phyloP scores from a whole-genome alignment of 495 filamentous ascomycete species.

The Penicillium malachiteum region DNA sequence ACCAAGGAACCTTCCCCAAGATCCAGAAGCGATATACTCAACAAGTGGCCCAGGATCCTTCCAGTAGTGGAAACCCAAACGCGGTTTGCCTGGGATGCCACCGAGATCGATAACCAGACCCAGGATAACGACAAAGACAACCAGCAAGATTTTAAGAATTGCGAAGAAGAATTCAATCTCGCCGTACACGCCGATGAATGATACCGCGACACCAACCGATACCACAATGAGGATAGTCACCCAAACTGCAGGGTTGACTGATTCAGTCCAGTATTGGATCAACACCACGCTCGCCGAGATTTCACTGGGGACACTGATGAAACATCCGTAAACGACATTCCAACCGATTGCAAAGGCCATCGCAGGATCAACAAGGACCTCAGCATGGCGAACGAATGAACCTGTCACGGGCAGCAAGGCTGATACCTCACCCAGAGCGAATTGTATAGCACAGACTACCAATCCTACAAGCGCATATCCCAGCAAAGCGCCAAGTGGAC shows the following conservation, averaged over 20 bases:
- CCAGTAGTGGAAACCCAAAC: constrained; percentile 51
- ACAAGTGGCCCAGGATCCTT: constrained; percentile 52
- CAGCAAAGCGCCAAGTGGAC: constrained; percentile 60
- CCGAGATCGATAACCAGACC: constrained; percentile 46
- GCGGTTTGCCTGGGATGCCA: constrained; percentile 32
- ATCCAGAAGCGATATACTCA: constrained; percentile 41
- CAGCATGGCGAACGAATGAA: constrained; percentile 52
- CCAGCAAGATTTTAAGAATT: constrained; percentile 47
- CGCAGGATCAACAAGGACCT: constrained; percentile 52
- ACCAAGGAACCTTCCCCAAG: constrained; percentile 50
- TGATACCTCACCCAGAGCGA: constrained; percentile 43
- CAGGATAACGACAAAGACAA: constrained; percentile 52
- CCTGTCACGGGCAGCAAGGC: constrained; percentile 45
- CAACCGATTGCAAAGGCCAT: constrained; percentile 62
- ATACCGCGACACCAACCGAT: constrained; percentile 52
- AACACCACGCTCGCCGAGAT: constrained; percentile 61
- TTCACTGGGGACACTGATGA: constrained; percentile 66
- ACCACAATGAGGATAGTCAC: constrained; percentile 56
- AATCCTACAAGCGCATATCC: constrained; percentile 43
- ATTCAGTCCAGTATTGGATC: constrained; percentile 59
- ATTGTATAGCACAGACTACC: constrained; percentile 43
- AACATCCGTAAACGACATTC: constrained; percentile 48
- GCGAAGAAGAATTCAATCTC: constrained; percentile 46
- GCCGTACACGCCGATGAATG: constrained; percentile 49
- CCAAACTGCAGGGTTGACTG: constrained; percentile 52